Evolutionary conservation across 176 grass and related monocot species (phyloP), one percentile per base, ranked within the genome.

Genomic region (Carex parvula): DNA sequence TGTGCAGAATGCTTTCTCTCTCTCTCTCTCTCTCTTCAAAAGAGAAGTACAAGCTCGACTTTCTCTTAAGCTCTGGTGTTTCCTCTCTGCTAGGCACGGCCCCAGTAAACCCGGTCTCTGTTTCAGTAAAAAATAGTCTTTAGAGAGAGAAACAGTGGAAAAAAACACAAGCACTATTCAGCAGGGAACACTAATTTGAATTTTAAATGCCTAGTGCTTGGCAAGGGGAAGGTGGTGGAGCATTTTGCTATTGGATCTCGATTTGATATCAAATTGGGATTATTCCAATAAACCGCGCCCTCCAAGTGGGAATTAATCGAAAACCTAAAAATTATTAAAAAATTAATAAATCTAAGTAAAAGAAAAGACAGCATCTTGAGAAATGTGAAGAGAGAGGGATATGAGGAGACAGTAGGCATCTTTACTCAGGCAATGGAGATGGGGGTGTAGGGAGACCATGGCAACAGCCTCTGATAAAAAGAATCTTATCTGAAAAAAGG

Each of bases 391-490:
- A 55, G 79, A 75, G 70, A 63, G 81, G 67, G 44, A 30, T 82
- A 42, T 18, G 35, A 87, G 89, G 89, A 89, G 89, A 92, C 94
- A 94, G 54, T 44, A 29, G 60, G 91, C 92, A 94, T 97, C 91
- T 87, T 94, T 86, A 69, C 21, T 77, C 70, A 87, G 75, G 85
- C 88, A 87, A 87, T 85, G 89, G 81, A 86, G 90, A 70, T 82
- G 80, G 88, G 86, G 30, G 15, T 86, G 91, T 90, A 90, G 94
- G 89, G 94, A 90, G 94, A 97, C 89, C 91, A 90, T 84, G 89
- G 85, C 79, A 87, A 97, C 91, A 94, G 74, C 57, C 83, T 85
- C 84, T 78, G 86, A 89, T 74, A 84, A 71, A 79, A 89, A 84
- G 91, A 93, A 97, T 91, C 87, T 89, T 85, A 80, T 89, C 83